These are phyloP conservation scores for Avicennia marina DNA, from an alignment of 257 asterid species.

Conservation along the genomic window DNA sequence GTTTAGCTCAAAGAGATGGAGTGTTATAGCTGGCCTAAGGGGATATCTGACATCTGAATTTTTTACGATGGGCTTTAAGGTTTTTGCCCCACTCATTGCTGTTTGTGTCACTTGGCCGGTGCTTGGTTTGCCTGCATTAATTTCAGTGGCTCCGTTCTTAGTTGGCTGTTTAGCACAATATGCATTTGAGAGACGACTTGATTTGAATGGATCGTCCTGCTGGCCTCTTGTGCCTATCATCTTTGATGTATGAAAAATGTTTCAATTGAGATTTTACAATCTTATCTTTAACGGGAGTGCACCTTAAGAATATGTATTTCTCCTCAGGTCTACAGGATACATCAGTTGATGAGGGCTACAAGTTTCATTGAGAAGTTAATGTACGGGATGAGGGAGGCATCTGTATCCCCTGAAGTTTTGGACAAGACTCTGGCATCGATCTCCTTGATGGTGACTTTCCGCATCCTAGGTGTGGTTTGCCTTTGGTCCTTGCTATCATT, in stretches of 20 bases:
- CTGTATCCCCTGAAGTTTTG: slow-evolving; percentile 37
- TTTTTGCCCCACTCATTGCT: slow-evolving; percentile 62
- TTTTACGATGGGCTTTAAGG: slow-evolving; percentile 69
- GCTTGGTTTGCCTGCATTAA: slow-evolving; percentile 63
- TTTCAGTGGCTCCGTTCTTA: slow-evolving; percentile 68
- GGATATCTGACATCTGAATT: slow-evolving; percentile 68
- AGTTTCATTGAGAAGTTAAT: slow-evolving; percentile 55
- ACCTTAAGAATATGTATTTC: background rate
- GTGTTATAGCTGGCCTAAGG: slow-evolving; percentile 84
- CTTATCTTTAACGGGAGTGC: background rate
- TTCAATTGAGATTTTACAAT: background rate
- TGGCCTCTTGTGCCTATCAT: slow-evolving; percentile 92
- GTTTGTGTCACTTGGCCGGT: slow-evolving; percentile 75
- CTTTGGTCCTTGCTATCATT: slow-evolving; percentile 95
- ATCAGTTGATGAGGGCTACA: slow-evolving; percentile 74
- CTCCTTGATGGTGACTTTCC: slow-evolving; percentile 60
- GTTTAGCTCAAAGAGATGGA: slow-evolving; percentile 86
- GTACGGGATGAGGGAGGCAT: slow-evolving; percentile 47
- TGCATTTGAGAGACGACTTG: slow-evolving; percentile 51
- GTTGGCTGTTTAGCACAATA: slow-evolving; percentile 60
- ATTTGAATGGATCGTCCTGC: slow-evolving; percentile 53
- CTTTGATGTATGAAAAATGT: slow-evolving; percentile 57
- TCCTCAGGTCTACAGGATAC: slow-evolving; percentile 78
- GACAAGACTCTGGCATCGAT: slow-evolving; percentile 62
- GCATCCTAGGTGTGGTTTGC: slow-evolving; percentile 59